Conservation (phyloP, 2,329 filamentous ascomycete genomes). For the Pseudogymnoascus sp. region DNA sequence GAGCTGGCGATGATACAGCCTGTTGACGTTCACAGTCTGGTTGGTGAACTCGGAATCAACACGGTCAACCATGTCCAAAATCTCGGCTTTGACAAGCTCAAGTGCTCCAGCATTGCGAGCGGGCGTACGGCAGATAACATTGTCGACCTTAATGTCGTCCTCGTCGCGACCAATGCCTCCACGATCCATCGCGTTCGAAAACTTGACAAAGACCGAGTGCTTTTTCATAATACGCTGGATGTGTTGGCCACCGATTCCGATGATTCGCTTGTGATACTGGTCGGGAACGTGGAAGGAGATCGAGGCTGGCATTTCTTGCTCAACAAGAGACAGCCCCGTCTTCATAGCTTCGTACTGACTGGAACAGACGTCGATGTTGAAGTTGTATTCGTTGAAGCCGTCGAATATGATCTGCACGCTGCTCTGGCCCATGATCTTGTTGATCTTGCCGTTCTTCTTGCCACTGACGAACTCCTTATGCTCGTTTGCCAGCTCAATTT, state of each 20-base stretch:
- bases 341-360: slow-evolving; percentile 90
- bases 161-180: slow-evolving; percentile 88
- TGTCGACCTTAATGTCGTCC: slow-evolving; percentile 97
- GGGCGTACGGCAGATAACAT: slow-evolving; percentile 95
- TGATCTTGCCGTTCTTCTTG: slow-evolving; percentile 99
- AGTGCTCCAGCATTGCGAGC: slow-evolving; percentile 94
- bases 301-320: slow-evolving; percentile 98
- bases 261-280: slow-evolving; percentile 98
- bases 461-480: slow-evolving; percentile 99
- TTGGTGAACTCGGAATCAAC: slow-evolving; percentile 89
- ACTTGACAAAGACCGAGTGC: slow-evolving; percentile 99
- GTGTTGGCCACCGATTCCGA: slow-evolving; percentile 95
- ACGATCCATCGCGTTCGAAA: slow-evolving; percentile 97
- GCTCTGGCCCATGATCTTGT: slow-evolving; percentile 99
- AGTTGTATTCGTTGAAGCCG: slow-evolving; percentile 99
- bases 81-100: slow-evolving; percentile 96
- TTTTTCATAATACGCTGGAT: slow-evolving; percentile 99
- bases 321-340: slow-evolving; percentile 83
- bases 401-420: slow-evolving; percentile 99
- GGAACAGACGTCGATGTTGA: slow-evolving; percentile 96
- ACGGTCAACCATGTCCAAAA: slow-evolving; percentile 94
- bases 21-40: slow-evolving; percentile 87
- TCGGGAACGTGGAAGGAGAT: slow-evolving; percentile 99
- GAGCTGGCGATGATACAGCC: slow-evolving; percentile 89
- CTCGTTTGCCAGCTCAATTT: slow-evolving; percentile 97